Evolutionary conservation across 768 basidiomycete species (phyloP).

Genomic region (Kwoniella pini): DNA sequence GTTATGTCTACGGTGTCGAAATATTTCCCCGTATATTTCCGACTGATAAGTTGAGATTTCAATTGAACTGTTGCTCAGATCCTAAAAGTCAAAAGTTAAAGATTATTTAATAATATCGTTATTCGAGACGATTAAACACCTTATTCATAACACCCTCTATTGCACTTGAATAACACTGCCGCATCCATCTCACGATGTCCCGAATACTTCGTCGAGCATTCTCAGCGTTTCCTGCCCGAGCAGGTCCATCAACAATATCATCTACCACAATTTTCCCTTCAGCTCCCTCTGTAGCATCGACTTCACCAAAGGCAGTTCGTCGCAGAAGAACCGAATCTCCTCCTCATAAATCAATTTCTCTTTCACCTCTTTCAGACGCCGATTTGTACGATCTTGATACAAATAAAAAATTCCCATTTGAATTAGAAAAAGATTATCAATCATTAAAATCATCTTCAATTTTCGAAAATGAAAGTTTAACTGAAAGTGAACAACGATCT

Average conservation of each 20-base stretch:
- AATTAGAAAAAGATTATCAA: conserved; percentile 41
- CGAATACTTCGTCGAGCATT: conserved; percentile 30
- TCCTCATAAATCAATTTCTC: conserved; percentile 9
- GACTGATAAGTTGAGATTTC: conserved; percentile 6
- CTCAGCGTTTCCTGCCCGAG: conserved; percentile 22
- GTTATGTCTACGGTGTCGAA: neutral
- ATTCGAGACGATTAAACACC: no score
- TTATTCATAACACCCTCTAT: no score
- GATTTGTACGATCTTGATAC: conserved; percentile 17
- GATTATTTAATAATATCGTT: no score
- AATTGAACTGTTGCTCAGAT: neutral
- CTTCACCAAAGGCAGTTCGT: conserved; percentile 43
- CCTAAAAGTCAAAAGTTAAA: neutral
- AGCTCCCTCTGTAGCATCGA: conserved; percentile 18
- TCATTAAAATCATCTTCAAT: conserved; percentile 1
- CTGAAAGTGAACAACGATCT: conserved; percentile 29
- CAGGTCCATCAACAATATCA: conserved; percentile 27
- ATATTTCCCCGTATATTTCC: conserved; percentile 19
- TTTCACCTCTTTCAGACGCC: conserved; percentile 31
- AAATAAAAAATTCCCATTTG: conserved; percentile 25
- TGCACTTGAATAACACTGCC: neutral
- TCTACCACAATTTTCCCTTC: conserved; percentile 15
- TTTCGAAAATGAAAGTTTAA: conserved; percentile 16
- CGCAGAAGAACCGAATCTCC: conserved; percentile 34
- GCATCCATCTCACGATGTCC: conserved; percentile 30